phyloP scores from a whole-genome alignment of 2,329 filamentous ascomycete genomes.

The Aschersonia sp. region DNA sequence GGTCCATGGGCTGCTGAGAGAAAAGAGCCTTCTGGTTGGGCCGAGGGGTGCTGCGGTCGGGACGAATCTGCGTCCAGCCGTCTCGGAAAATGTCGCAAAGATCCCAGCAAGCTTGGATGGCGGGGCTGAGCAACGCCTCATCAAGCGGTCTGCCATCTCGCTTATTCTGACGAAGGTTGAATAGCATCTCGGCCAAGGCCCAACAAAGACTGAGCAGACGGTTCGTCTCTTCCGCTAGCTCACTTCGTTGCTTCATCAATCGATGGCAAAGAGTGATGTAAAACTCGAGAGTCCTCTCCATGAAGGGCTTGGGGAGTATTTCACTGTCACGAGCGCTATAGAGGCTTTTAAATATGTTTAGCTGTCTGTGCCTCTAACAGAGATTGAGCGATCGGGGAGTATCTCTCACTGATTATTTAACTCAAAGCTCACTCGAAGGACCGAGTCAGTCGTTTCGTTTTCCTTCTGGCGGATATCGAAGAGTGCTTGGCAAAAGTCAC shows the following conservation, averaged over 20 bases:
- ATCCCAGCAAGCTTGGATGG: constrained; percentile 89
- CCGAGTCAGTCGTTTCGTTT: constrained; percentile 70
- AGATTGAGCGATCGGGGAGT: background rate
- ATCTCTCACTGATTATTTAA: constrained; percentile 68
- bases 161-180: constrained; percentile 72
- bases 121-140: constrained; percentile 73
- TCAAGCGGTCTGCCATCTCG: constrained; percentile 60
- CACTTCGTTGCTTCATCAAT: constrained; percentile 84
- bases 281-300: constrained; percentile 82
- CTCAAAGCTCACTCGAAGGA: constrained; percentile 85
- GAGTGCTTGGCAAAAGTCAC: constrained; percentile 81
- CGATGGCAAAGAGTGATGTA: constrained; percentile 89
- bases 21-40: constrained; percentile 67
- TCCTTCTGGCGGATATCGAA: constrained; percentile 73
- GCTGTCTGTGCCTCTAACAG: no score
- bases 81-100: constrained; percentile 86
- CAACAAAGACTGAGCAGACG: constrained; percentile 76
- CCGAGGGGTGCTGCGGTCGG: constrained; percentile 73
- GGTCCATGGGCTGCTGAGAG: constrained; percentile 28
- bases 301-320: constrained; percentile 70
- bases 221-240: constrained; percentile 69
- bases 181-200: constrained; percentile 84
- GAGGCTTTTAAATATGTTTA: constrained; percentile 29
- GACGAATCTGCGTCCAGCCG: constrained; percentile 79
- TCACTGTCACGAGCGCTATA: constrained; percentile 79